Base-by-base conservation (phyloP, 345 rosid species). In the Salix purpurea region DNA sequence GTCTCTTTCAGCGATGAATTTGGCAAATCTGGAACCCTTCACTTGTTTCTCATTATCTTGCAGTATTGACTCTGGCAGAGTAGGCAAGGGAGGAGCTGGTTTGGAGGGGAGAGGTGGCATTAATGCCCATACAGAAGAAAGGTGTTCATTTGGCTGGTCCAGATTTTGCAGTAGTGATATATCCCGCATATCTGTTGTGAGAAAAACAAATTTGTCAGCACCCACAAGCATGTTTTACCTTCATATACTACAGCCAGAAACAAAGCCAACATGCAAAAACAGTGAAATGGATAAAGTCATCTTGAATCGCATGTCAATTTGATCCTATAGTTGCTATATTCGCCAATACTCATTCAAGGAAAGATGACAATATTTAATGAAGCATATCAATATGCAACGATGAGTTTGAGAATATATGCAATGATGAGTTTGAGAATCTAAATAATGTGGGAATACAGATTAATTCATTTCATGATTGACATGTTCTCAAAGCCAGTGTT, bases 1-100 rank as follows among this genome's bases (percentile, higher is more conserved):
- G 26, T 82, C 71, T 37, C 85, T 80, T 76, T 89, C 97, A 0
- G 94, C 80, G 9, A 95, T 81, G 82, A 95, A 95, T 79, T 90
- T 90, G n/a, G 96, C 90, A 58, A 95, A 95, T 34, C 84, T 91
- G 30, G 96, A 91, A 44, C 97, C 97, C 54, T 88, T 93, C 72
- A 80, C 84, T 37, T 84, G 88, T 77, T 83, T 87, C 74, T 78
- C 78, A 39, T 79, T 72, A 72, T 84, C 91, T 74, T 89, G 88
- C 36, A 70, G 81, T 24, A 74, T 60, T 26, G 86, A 69, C 67
- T 84, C 83, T 1, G 88, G 92, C 46, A 84, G 79, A 75, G 71
- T 70, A 34, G 83, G 87, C 30, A 83, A 81, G 76, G 79, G 75
- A 71, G 90, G 91, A 39, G 68, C 82, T 44, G 80, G 86, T 86